Base-by-base conservation (phyloP, 192 early-diverging fungal genomes). In the Coemansia sp. region DNA sequence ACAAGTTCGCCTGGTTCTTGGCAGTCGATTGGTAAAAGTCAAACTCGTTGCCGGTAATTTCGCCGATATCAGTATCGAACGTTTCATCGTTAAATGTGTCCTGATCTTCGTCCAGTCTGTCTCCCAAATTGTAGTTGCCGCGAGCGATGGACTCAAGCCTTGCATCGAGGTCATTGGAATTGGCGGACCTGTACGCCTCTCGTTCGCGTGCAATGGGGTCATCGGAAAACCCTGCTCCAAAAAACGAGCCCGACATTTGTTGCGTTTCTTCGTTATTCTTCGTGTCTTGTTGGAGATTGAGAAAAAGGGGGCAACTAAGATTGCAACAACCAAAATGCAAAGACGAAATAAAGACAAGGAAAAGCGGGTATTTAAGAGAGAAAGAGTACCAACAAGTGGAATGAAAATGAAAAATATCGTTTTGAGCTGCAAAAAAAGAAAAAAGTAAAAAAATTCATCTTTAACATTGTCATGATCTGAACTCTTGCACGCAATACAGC, bases 31-130 rank as follows among this genome's bases (percentile, higher is more conserved):
- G 71, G 54, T 80, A 83, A 82, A 90, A 92, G 76, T 92, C 90
- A 76, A 91, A 92, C 17, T 75, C 73, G n/a, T 56, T 40, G 28
- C 42, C 50, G 22, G 83, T 50, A 68, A 85, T 77, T 40, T 82
- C 82, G 28, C 47, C 50, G 4, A 67, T 68, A 52, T 64, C 73
- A 14, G 61, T 81, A 44, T 84, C 85, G 84, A 92, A 92, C 0
- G 91, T 92, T 65, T 89, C 84, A 62, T 85, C 85, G 56, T 92
- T 92, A 41, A 84, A 81, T 57, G 86, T 84, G 65, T 92, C 91
- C 34, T 81, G 72, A 52, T 72, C 83, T 56, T 92, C 88, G 25
- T 86, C 82, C 4, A 92, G 74, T 57, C 84, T 75, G 50, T 82
- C 83, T 19, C 72, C 84, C 17, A 87, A 62, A 37, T 81, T 75